Base-by-base conservation (phyloP, 805 yeast species). In the Ogataea nitratoaversa region DNA sequence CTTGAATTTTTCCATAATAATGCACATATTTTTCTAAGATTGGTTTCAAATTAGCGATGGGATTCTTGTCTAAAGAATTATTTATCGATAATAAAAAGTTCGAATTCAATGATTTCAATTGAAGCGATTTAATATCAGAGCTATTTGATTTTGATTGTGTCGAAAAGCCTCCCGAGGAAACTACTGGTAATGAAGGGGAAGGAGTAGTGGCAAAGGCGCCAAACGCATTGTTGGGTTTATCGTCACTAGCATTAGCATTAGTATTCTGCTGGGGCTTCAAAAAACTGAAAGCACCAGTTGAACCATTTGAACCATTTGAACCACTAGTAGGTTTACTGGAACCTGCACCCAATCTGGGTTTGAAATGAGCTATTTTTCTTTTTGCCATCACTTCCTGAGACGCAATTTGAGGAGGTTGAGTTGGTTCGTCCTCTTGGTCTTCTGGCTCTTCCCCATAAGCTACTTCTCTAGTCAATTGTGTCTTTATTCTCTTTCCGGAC, bases 321-420 rank as follows among this genome's bases (percentile, higher is more conserved):
- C 13, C 13, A 27, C 25, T 23, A 8, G 33, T 25, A 27, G 44
- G 51, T 19, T 41, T 46, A 28, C 36, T 11, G 25, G 43, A 32
- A 19, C 20, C 38, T 38, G 32, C 41, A 14, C 39, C 57, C 44
- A 64, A 49, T 55, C 71, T 72, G 19, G 66, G 62, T 52, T 66
- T 71, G 13, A 84, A 83, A 53, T 73, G 68, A 20, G 85, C 73
- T 42, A 86, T 84, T 65, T 79, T 83, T 53, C 96, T 70, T 41
- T 65, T 71, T 20, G 88, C 76, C 73, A 88, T 60, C 5, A 77
- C 79, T 5, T 71, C 78, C 3, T 74, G 68, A 1, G 84, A 70
- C 0, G 95, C 93, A 34, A 47, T 56, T n/a, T 52, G 43, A 25
- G 70, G 65, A 28, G 56, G 46, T 6, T 54, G 50, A 34, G 62